Base-by-base conservation (phyloP, 2,329 filamentous ascomycete species). In the Talaromyces marneffei region DNA sequence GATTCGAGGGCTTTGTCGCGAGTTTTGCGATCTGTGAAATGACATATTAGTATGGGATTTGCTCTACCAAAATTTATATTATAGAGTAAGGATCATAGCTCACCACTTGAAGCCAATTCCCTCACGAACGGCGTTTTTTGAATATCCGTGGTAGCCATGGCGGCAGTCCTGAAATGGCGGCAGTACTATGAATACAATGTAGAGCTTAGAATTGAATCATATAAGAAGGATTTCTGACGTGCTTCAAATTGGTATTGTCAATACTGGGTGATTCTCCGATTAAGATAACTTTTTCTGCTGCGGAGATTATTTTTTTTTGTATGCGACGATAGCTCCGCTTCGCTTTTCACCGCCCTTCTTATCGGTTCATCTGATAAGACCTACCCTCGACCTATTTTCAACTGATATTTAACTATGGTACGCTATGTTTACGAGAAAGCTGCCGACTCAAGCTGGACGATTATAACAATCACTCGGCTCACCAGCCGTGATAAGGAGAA, bases 81-180 rank as follows among this genome's bases (percentile, higher is more conserved):
- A 4, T 3, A 4, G 7, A 10, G 20, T 29, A 20, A 25, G 23
- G 6, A 27, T 20, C 31, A 20, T n/a, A 53, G 78, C 83, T 65
- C 72, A 93, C 91, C 90, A 77, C 89, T 94, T 37, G 91, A 92
- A 60, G 90, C 90, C 65, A 95, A 85, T 72, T 92, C 87, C 75
- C 87, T 89, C 65, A 95, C 87, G 67, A 95, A 95, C 5, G 90
- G 89, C 65, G 77, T 82, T 61, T 79, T 81, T 66, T 79, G 76
- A 35, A 78, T 67, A 18, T 63, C 35, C 37, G 53, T 14, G 57
- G 60, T 59, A 55, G 60, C 60, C 62, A 64, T 64, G 42, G 16
- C 29, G 55, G 48, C 42, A 29, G 16, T 25, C 20, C 29, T 25
- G 27, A 3, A 27, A 50, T 31, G 14, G 14, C 3, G 27, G 25